These are phyloP conservation scores for Hypocreales sp. DNA, from an alignment of 2,329 filamentous ascomycete genomes.

Conservation along the genomic window DNA sequence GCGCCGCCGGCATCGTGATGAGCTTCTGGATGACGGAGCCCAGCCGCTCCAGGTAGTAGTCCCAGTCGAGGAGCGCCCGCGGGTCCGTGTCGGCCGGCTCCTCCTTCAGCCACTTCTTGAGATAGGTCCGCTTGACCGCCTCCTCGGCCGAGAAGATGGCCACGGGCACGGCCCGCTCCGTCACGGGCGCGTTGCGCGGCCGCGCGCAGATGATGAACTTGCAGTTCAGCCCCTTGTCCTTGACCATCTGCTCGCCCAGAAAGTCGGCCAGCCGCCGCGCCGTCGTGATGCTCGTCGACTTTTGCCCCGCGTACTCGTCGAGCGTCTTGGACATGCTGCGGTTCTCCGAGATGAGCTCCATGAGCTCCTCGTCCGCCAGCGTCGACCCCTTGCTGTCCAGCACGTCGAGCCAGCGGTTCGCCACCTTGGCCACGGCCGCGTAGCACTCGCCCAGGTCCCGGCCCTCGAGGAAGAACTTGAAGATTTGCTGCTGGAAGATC, in stretches of 20 bases:
- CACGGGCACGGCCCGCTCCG: slow-evolving; percentile 84
- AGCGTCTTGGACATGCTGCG: slow-evolving; percentile 95
- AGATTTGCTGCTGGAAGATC: slow-evolving; percentile 98
- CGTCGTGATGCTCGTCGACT: slow-evolving; percentile 98
- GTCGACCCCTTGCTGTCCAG: slow-evolving; percentile 77
- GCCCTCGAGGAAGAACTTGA: slow-evolving; percentile 97
- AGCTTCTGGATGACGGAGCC: slow-evolving; percentile 97
- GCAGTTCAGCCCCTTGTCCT: slow-evolving; percentile 97
- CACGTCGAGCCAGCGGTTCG: slow-evolving; percentile 94
- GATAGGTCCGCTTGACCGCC: slow-evolving; percentile 70
- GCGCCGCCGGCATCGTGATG: slow-evolving; percentile 91
- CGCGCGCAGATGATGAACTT: slow-evolving; percentile 95
- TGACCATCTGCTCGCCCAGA: slow-evolving; percentile 94
- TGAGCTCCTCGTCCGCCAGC: slow-evolving; percentile 88
- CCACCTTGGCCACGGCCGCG: slow-evolving; percentile 78
- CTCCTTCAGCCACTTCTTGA: slow-evolving; percentile 92
- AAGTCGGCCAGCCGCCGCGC: slow-evolving; percentile 92
- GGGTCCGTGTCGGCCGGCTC: slow-evolving; percentile 86
- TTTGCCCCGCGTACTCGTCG: slow-evolving; percentile 89
- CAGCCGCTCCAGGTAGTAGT: slow-evolving; percentile 90
- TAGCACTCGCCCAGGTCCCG: slow-evolving; percentile 81
- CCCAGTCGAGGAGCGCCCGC: slow-evolving; percentile 81
- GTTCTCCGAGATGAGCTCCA: slow-evolving; percentile 99
- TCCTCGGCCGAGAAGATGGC: slow-evolving; percentile 95
- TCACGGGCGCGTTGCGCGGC: slow-evolving; percentile 81